phyloP scores from a whole-genome alignment of 163 green algal genomes.

The Scenedesmus sp. region DNA sequence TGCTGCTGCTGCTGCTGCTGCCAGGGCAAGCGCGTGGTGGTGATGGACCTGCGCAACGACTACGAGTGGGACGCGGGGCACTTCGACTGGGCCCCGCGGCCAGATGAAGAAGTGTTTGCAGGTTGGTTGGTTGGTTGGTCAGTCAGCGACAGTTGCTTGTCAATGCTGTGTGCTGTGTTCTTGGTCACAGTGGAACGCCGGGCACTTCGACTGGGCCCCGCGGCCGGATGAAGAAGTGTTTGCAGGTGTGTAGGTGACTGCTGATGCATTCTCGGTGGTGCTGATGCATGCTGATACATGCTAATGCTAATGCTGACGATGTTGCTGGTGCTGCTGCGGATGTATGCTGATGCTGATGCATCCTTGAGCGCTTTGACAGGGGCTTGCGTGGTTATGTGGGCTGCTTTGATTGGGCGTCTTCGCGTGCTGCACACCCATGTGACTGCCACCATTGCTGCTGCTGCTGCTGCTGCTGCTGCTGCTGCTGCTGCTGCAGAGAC shows the following conservation, averaged over 20 bases:
- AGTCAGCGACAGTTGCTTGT: neutral
- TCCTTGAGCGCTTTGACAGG: neutral
- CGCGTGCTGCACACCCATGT: neutral
- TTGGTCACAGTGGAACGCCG: conserved; percentile 92
- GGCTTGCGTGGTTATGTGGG: neutral
- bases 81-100: conserved; percentile 55
- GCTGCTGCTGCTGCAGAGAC: conserved; percentile 74
- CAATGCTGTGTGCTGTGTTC: too few relatives aligned
- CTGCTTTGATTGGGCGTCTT: neutral
- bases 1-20: neutral
- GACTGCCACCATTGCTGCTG: neutral
- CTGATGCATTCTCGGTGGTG: neutral
- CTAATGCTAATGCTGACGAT: too few relatives aligned
- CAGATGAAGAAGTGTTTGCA: conserved; percentile 66
- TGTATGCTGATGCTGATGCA: neutral
- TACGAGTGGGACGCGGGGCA: conserved; percentile 98
- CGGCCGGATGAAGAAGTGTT: conserved; percentile 68
- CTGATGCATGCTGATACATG: too few relatives aligned
- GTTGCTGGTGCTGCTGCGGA: neutral
- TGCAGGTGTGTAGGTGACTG: neutral
- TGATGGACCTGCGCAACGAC: conserved; percentile 97
- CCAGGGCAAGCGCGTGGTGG: conserved; percentile 59
- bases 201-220: conserved; percentile 56
- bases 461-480: too few relatives aligned
- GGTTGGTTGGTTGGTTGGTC: neutral